Base-by-base conservation (phyloP, 2,329 filamentous ascomycete genomes). In the Cladosporium austrohemisphaericum region DNA sequence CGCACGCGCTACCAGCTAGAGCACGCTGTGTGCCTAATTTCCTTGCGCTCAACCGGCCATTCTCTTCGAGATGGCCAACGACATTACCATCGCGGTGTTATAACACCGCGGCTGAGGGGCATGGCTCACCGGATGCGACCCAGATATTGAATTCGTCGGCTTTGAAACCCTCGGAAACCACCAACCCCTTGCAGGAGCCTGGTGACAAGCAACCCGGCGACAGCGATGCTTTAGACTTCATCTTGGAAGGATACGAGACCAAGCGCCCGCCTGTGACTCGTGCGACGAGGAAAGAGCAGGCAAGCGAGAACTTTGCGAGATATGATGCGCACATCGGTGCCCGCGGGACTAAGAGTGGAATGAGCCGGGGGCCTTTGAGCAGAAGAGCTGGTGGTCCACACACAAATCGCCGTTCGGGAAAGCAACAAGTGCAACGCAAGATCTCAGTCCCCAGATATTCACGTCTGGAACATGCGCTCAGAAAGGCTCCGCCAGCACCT, bases 61-160 rank as follows among this genome's bases (percentile, higher is more conserved):
- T 29, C 16, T 22, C 18, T 41, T 20, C 45, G 11, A 14, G 11
- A 46, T 46, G 28, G 28, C 46, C 20, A 20, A 14, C 45, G 26
- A 29, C 23, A 37, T 25, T 35, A 41, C 43, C 40, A 53, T 52
- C 52, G 49, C 52, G 49, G 29, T 48, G 46, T 19, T 55, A 54
- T 46, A 50, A 33, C 36, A 50, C 37, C 47, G 46, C 45, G 16
- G 16, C 29, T 13, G 50, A 50, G 13, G 48, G 19, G 16, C 14
- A 4, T 10, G 37, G 37, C 18, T 5, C 13, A 14, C 11, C 41
- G 33, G 37, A 41, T 4, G 22, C 28, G 14, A 3, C 18, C 20
- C 33, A 16, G 5, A 5, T 35, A 13, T 6, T 8, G 9, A 22
- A 25, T 13, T 35, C 29, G 13, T 26, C 11, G 25, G 31, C n/a